These are phyloP conservation scores for Lactarius akahatsu DNA, from an alignment of 768 basidiomycete species.

Conservation along the genomic window DNA sequence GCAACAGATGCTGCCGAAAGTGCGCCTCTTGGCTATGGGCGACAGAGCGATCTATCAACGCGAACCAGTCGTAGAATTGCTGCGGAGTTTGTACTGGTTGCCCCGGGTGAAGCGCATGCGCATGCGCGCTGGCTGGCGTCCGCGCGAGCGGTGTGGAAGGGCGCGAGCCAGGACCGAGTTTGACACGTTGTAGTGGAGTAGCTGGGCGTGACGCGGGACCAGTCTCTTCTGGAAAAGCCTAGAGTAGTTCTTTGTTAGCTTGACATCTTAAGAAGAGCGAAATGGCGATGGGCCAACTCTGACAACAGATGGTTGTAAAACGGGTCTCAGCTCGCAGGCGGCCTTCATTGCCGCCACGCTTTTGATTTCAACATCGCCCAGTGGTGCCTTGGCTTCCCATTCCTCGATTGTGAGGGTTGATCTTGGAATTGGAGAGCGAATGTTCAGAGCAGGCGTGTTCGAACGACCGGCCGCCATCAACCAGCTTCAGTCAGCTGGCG, in stretches of 20 bases:
- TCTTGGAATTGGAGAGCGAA: slow-evolving; percentile 39
- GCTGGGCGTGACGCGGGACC: slow-evolving; percentile 45
- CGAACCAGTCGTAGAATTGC: slow-evolving; percentile 97
- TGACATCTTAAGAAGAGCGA: not conserved
- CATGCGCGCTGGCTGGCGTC: slow-evolving; percentile 19
- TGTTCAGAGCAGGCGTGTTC: slow-evolving; percentile 30
- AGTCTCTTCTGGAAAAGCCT: slow-evolving; percentile 46
- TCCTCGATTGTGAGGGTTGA: slow-evolving; percentile 72
- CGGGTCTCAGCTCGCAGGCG: slow-evolving; percentile 55
- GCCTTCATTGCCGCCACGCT: slow-evolving; percentile 65
- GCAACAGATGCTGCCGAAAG: slow-evolving; percentile 81
- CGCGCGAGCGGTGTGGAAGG: slow-evolving; percentile 33
- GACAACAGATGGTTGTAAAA: slow-evolving; percentile 48
- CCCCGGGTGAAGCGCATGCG: slow-evolving; percentile 67
- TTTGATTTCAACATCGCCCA: slow-evolving; percentile 64
- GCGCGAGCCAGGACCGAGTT: slow-evolving; percentile 32
- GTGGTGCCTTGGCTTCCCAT: slow-evolving; percentile 84
- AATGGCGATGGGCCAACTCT: slow-evolving; percentile 54
- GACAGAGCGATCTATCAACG: slow-evolving; percentile 83
- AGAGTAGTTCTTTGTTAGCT: slow-evolving; percentile 7
- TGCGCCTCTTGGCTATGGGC: slow-evolving; percentile 93
- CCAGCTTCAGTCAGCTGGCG: slow-evolving; percentile 7
- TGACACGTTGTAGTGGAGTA: slow-evolving; percentile 41
- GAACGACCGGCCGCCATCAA: slow-evolving; percentile 25
- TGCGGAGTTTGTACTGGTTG: slow-evolving; percentile 86